Conservation (phyloP, 352 stramenopile genomes). For the Globisporangium mamillatum region DNA sequence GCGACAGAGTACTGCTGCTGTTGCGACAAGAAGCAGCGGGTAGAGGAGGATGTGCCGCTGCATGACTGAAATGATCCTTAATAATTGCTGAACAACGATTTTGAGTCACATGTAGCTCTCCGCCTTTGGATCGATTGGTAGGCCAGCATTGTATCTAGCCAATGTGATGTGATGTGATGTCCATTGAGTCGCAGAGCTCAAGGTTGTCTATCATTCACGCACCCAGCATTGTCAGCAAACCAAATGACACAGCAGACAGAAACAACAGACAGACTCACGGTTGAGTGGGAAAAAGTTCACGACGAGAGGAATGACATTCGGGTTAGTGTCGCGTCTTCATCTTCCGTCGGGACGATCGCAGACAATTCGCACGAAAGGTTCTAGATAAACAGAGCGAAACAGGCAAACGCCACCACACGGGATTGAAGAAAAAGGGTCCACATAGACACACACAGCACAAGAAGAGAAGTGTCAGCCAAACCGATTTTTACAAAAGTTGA, state of each 20-base stretch:
- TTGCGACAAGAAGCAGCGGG: background rate
- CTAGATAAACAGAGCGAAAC: constrained; percentile 5
- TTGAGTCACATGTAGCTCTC: background rate
- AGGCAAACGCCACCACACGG: background rate
- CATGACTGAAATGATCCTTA: background rate
- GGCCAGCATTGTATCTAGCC: background rate
- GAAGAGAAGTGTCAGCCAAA: background rate
- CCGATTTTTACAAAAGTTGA: background rate
- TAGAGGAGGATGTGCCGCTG: background rate
- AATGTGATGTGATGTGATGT: background rate
- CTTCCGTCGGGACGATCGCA: constrained; percentile 16
- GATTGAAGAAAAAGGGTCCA: background rate
- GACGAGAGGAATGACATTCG: constrained; percentile 25
- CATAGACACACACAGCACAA: background rate
- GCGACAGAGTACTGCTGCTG: background rate
- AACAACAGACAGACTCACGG: background rate
- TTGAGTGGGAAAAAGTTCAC: constrained; percentile 3
- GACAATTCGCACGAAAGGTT: constrained; percentile 26
- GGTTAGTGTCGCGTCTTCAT: constrained; percentile 17
- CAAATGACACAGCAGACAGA: background rate
- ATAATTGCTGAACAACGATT: background rate
- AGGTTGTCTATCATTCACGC: background rate
- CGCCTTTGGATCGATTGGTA: background rate
- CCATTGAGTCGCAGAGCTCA: background rate
- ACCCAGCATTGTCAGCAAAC: background rate